A percentile compares a stretch with the other conserved stretches of the same genome.
Conservation (phyloP, 257 asterid genomes). For the Avicennia marina region DNA sequence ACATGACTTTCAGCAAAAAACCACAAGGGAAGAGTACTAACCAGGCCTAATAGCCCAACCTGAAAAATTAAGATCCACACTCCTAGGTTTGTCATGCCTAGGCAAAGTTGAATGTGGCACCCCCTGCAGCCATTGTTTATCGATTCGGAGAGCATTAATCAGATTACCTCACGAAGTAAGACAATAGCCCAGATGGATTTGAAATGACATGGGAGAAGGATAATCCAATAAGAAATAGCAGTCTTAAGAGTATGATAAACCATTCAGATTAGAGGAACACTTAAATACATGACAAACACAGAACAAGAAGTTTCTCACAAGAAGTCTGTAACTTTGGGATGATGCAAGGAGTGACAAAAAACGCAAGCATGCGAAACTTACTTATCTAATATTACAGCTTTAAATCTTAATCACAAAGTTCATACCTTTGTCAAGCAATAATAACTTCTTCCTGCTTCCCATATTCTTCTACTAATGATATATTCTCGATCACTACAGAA, state of each 20-base stretch:
- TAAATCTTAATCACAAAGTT: not conserved
- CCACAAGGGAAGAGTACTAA: not conserved
- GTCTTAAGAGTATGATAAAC: too few relatives aligned
- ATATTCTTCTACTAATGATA: slow-evolving; percentile 56
- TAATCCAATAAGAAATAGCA: too few relatives aligned
- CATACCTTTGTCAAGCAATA: slow-evolving; percentile 59
- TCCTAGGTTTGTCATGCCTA: slow-evolving; percentile 48
- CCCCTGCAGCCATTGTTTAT: slow-evolving; percentile 32
- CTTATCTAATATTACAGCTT: not conserved
- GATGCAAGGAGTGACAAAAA: too few relatives aligned
- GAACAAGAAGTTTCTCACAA: too few relatives aligned
- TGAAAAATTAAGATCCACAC: slow-evolving; percentile 57
- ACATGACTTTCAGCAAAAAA: slow-evolving; percentile 6
- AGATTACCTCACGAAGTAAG: not conserved
- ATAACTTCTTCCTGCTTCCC: slow-evolving; percentile 53
- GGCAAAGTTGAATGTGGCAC: slow-evolving; percentile 49
- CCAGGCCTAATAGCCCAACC: slow-evolving; percentile 54
- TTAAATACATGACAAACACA: too few relatives aligned
- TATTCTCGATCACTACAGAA: slow-evolving; percentile 75
- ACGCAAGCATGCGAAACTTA: too few relatives aligned
- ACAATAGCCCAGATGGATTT: too few relatives aligned
- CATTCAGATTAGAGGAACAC: too few relatives aligned
- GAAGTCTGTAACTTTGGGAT: too few relatives aligned
- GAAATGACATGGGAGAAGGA: too few relatives aligned
- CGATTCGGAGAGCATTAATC: not conserved